These are phyloP conservation scores for Quercus lobata DNA, from an alignment of 331 rosid genomes.

Conservation along the genomic window DNA sequence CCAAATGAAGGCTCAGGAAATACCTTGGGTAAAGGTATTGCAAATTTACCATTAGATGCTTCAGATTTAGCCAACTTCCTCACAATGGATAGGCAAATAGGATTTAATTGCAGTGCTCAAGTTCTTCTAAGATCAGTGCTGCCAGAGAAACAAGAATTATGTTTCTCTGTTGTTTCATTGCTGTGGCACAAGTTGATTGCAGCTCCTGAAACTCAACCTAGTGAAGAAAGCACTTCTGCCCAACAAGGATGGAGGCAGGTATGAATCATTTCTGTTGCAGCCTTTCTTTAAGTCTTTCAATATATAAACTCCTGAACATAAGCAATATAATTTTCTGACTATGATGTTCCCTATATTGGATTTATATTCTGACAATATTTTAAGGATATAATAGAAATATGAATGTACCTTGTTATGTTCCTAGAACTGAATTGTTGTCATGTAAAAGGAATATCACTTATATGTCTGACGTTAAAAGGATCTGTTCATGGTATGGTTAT, in stretches of 20 bases:
- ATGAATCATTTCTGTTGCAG: constrained; percentile 11
- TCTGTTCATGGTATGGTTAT: background rate
- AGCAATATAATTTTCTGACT: background rate
- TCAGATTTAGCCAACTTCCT: constrained; percentile 95
- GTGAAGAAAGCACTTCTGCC: constrained; percentile 94
- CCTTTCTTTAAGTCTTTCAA: background rate
- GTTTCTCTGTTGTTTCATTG: constrained; percentile 91
- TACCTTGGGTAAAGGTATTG: constrained; percentile 55
- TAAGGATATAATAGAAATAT: background rate
- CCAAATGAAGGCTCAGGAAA: constrained; percentile 50
- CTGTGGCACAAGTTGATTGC: constrained; percentile 95
- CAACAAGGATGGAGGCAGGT: constrained; percentile 99
- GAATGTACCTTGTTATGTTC: background rate
- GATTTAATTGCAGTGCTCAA: constrained; percentile 77
- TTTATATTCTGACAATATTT: background rate
- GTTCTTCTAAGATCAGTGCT: constrained; percentile 77
- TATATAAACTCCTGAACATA: background rate
- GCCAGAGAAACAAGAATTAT: constrained; percentile 81
- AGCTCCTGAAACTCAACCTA: constrained; percentile 89
- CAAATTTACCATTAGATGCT: constrained; percentile 74
- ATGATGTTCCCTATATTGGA: background rate
- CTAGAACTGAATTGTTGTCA: background rate
- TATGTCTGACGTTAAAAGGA: background rate
- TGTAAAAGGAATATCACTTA: background rate
- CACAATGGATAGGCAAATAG: constrained; percentile 88